Base-by-base conservation (phyloP, 495 filamentous ascomycete genomes). In the Penicillium paxilli region DNA sequence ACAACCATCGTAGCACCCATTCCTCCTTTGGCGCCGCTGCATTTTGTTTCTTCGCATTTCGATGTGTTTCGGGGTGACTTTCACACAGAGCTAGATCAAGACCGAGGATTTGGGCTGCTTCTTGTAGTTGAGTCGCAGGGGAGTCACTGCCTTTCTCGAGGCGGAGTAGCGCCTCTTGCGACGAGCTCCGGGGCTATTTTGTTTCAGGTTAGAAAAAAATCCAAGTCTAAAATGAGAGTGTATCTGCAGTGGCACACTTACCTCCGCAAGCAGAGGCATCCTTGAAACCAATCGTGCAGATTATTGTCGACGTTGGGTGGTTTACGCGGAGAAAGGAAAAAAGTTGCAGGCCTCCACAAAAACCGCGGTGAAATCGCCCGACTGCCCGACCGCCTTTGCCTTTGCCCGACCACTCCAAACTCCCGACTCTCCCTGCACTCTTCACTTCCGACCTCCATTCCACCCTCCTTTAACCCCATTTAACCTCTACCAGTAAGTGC, bases 1-100 rank as follows among this genome's bases (percentile, higher is more conserved):
- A 72, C 22, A 89, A 64, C 87, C 87, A 90, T 56, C 80, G 75
- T 21, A 87, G 64, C 7, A 86, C 73, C 84, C 84, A 89, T 67
- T 88, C 84, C 56, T 84, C 80, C 67, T 84, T 80, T 19, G 76
- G 76, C 11, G 72, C 70, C 12, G 66, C 60, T 32, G 65, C 51
- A 21, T 47, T 55, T 49, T 61, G 54, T 24, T 60, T 33, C 37
- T 66, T 51, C 49, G 56, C 58, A 60, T 67, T 46, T 50, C 60
- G 59, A 58, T 68, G 63, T 48, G 64, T 69, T 17, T 68, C 58
- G 10, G 68, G 62, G 51, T 74, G 63, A 44, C 67, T 67, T 7
- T 68, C 68, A 47, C 68, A 73, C 21, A 73, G 57, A 7, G 65
- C 49, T 38, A 73, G 61, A 28, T 80, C 70, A n/a, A 81, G 46